Evolutionary conservation across 2,329 filamentous ascomycete species (phyloP).

Genomic region (Colletotrichum lupini): DNA sequence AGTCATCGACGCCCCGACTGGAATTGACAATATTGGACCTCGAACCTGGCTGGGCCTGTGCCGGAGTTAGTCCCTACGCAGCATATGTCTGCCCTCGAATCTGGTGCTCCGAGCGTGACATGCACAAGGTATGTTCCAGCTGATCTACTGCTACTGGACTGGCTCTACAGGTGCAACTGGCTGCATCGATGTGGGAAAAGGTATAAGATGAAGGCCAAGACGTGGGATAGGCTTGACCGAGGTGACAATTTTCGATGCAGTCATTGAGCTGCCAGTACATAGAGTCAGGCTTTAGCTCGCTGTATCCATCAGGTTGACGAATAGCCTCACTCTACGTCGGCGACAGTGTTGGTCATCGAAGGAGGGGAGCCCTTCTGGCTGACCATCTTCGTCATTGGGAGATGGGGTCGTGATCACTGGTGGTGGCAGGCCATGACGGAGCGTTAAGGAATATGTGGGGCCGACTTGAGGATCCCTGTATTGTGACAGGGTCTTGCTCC

Average conservation of each 20-base stretch:
- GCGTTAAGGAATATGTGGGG: constrained; percentile 28
- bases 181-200: neutral
- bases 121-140: neutral
- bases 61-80: neutral
- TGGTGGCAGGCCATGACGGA: constrained; percentile 21
- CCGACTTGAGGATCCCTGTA: constrained; percentile 31
- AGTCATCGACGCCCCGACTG: constrained; percentile 9
- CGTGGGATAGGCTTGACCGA: neutral
- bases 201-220: neutral
- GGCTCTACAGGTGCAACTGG: neutral
- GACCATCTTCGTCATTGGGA: constrained; percentile 12
- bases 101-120: neutral
- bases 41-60: neutral
- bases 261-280: neutral
- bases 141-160: neutral
- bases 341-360: neutral
- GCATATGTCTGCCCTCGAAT: neutral
- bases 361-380: neutral
- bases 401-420: constrained; percentile 15
- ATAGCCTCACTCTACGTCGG: neutral
- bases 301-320: neutral
- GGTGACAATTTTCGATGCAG: neutral
- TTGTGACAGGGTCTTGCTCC: constrained; percentile 30
- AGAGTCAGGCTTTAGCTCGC: neutral
- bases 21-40: neutral